Conservation (phyloP, 805 yeast genomes). For the Metschnikowia henanensis region DNA sequence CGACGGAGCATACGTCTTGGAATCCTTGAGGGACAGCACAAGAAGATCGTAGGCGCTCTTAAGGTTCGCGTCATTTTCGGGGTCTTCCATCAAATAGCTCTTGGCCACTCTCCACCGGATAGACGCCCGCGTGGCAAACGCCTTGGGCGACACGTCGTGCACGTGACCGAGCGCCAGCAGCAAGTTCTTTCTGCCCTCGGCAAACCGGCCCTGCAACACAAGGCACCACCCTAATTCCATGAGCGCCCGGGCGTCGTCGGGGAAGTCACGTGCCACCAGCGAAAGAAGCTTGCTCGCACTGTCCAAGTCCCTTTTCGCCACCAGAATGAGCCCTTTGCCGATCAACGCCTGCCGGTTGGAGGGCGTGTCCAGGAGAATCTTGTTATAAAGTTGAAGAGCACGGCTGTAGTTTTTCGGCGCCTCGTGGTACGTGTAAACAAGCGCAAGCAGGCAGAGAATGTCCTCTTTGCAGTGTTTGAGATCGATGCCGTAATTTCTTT, state of each 20-base stretch:
- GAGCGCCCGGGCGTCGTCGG: constrained; percentile 57
- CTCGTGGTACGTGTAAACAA: constrained; percentile 78
- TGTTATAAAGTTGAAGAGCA: constrained; percentile 72
- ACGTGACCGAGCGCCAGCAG: constrained; percentile 40
- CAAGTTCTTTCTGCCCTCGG: constrained; percentile 54
- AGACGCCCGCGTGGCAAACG: constrained; percentile 57
- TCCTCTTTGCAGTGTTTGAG: constrained; percentile 56
- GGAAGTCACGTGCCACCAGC: constrained; percentile 47
- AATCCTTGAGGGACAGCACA: constrained; percentile 60
- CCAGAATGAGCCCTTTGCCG: constrained; percentile 78
- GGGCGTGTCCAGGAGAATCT: constrained; percentile 44
- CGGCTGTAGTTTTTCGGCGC: constrained; percentile 84
- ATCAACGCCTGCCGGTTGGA: constrained; percentile 61
- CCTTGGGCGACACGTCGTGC: constrained; percentile 51
- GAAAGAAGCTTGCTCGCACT: constrained; percentile 56
- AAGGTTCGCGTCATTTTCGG: constrained; percentile 22
- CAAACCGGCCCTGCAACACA: constrained; percentile 50
- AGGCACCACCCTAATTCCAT: constrained; percentile 81
- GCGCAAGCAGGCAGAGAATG: constrained; percentile 65
- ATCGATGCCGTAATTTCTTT: constrained; percentile 45
- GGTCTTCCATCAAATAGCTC: constrained; percentile 45
- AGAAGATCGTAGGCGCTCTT: constrained; percentile 57
- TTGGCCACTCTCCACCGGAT: constrained; percentile 75
- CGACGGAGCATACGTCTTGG: constrained; percentile 70
- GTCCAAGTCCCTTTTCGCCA: constrained; percentile 58